phyloP scores from a whole-genome alignment of 805 yeast species.

The Candida dajiaensis region DNA sequence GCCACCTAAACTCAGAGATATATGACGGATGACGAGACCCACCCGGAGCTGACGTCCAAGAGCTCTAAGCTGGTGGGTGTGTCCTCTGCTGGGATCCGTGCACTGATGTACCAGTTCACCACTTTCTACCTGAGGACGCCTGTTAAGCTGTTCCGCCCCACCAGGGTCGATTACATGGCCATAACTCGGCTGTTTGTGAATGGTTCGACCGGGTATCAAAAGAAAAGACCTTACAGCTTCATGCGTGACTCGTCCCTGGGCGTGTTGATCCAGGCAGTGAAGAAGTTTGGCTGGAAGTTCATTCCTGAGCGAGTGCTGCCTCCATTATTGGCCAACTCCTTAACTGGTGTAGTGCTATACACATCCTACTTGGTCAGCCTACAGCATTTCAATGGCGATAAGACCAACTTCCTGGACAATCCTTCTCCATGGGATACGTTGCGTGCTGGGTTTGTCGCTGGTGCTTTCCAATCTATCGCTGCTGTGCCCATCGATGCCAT shows the following conservation, averaged over 20 bases:
- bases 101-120: conserved; percentile 72
- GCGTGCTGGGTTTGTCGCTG: conserved; percentile 81
- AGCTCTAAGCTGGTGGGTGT: conserved; percentile 61
- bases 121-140: conserved; percentile 74
- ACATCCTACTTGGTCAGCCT: conserved; percentile 67
- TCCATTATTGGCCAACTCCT: conserved; percentile 82
- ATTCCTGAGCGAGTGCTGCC: conserved; percentile 79
- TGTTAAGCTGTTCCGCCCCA: conserved; percentile 83
- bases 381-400: conserved; percentile 28
- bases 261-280: conserved; percentile 62
- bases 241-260: conserved; percentile 72
- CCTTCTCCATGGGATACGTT: conserved; percentile 47
- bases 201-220: conserved; percentile 34
- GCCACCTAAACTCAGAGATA: background rate
- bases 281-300: conserved; percentile 77
- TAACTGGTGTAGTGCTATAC: conserved; percentile 82
- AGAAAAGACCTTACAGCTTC: conserved; percentile 43
- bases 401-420: conserved; percentile 17
- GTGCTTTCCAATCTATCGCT: conserved; percentile 79
- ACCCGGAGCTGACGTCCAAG: conserved; percentile 28
- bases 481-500: conserved; percentile 95
- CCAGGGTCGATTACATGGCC: conserved; percentile 81
- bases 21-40: conserved; percentile 1
- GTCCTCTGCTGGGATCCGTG: conserved; percentile 81
- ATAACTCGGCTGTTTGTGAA: conserved; percentile 49